Evolutionary conservation across 352 stramenopile genomes (phyloP), one percentile per base, ranked within the genome.

Genomic region (Globisporangium sylvaticum): DNA sequence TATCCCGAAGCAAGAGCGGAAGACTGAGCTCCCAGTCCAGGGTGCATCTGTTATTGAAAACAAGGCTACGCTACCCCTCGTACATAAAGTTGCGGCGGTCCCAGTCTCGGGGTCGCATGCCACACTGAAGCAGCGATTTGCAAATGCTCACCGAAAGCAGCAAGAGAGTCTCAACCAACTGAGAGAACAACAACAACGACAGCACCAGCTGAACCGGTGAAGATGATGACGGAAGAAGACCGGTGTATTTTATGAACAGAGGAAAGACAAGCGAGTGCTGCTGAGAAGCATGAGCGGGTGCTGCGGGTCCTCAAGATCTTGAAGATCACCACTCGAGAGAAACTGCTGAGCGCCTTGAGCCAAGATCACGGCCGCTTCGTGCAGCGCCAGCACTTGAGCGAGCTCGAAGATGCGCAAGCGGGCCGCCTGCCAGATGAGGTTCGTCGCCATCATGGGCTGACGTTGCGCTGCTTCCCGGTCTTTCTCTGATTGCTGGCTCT

Each of bases 381-480:
- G 9, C 2, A 83, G 61, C 2, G 63, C 5, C 6, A 74, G 56
- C 0, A 65, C 32, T 9, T 60, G 22, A 4, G 71, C 59, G 25
- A 83, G 60, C 54, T 85, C 79, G n/a, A 84, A 82, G 48, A 81
- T 74, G 29, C 77, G 75, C 37, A 85, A 67, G 15, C 79, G 67
- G 20, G 71, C 71, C 27, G 66, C 79, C 31, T 87, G 79, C 79
- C 79, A 87, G 14, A 84, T 39, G 10, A 87, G 55, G 22, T 68
- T 66, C 25, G 42, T 62, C 20, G 32, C 10, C 32, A 39, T 39
- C 10, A 52, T 37, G 32, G 39, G 18, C n/a, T 18, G 27, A 27
- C 31, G 37, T 2, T 24, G 14, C 34, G 27, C 24, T 34, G 31
- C 31, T 34, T 34, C 31, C 31, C 9, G 31, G 7, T 5, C 31